These are phyloP conservation scores for Kodamaea sagamina DNA, from an alignment of 805 yeast species.

Conservation along the genomic window DNA sequence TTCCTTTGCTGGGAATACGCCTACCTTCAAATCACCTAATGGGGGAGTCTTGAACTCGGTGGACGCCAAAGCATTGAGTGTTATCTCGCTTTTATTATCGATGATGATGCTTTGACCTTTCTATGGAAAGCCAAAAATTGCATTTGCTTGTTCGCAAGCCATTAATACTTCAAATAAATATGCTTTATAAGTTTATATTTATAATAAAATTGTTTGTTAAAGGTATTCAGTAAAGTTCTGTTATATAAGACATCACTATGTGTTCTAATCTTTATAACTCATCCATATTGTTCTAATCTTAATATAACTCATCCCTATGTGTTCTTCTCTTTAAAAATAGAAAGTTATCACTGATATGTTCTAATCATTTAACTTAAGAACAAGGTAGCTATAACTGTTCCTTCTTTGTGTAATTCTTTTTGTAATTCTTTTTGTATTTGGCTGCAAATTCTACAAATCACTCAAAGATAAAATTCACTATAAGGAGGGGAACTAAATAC, in stretches of 20 bases:
- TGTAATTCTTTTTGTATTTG: no score
- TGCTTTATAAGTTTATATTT: neutral
- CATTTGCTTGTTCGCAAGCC: constrained; percentile 4
- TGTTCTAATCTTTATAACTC: no score
- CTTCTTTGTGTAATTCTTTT: no score
- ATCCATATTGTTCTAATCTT: no score
- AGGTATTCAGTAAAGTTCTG: no score
- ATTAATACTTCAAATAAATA: constrained; percentile 1
- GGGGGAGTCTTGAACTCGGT: constrained; percentile 3
- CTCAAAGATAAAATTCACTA: neutral
- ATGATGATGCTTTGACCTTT: constrained; percentile 6
- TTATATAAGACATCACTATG: no score
- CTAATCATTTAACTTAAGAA: no score
- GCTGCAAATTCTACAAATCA: constrained; percentile 4
- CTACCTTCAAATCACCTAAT: constrained; percentile 10
- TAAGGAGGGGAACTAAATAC: neutral
- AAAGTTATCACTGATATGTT: no score
- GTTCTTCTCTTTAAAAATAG: no score
- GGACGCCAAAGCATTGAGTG: constrained; percentile 5
- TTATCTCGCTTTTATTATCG: constrained; percentile 10
- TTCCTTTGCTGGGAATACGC: constrained; percentile 10
- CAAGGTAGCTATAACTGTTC: no score
- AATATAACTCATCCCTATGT: no score
- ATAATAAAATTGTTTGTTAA: no score
- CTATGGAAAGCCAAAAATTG: neutral